A percentile compares a stretch with the other conserved stretches of the same genome.
Evolutionary conservation across 139 green algal species (phyloP).

Genomic region (Bryopsis sp.): DNA sequence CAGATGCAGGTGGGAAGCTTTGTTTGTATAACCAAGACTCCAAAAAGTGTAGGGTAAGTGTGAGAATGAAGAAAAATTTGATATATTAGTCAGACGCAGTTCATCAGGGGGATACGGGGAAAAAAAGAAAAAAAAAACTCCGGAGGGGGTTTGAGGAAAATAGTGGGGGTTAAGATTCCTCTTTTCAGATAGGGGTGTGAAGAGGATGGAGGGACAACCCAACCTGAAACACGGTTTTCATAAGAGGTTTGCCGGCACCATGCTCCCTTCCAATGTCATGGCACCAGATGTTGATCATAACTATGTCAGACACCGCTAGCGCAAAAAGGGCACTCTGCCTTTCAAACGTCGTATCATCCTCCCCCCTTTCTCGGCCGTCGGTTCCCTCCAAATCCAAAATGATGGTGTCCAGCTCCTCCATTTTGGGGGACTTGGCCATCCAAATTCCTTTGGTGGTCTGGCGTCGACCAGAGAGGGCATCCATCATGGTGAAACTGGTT

Average conservation of each 20-base stretch:
- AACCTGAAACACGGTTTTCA: constrained; percentile 96
- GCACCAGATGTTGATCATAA: constrained; percentile 98
- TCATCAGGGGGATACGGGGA: too few species aligned
- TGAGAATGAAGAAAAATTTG: too few species aligned
- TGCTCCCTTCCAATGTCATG: constrained; percentile 96
- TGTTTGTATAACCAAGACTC: too few species aligned
- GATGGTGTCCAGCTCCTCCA: constrained; percentile 56
- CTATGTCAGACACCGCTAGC: constrained; percentile 81
- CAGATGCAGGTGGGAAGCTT: too few species aligned
- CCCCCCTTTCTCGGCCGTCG: constrained; percentile 77
- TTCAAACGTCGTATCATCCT: constrained; percentile 98
- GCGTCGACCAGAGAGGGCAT: constrained; percentile 70
- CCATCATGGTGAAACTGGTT: constrained; percentile 91
- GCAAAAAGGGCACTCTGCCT: constrained; percentile 93
- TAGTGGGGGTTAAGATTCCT: too few species aligned
- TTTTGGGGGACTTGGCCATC: constrained; percentile 58
- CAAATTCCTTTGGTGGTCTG: constrained; percentile 90
- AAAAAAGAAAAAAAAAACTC: too few species aligned
- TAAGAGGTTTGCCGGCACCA: constrained; percentile 88
- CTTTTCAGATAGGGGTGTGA: neutral
- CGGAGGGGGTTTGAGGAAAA: too few species aligned
- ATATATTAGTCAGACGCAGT: too few species aligned
- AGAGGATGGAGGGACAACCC: neutral
- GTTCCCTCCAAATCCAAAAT: constrained; percentile 95
- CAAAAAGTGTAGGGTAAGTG: too few species aligned